Base-by-base conservation (phyloP, 331 rosid genomes). In the Spiraea crenata region DNA sequence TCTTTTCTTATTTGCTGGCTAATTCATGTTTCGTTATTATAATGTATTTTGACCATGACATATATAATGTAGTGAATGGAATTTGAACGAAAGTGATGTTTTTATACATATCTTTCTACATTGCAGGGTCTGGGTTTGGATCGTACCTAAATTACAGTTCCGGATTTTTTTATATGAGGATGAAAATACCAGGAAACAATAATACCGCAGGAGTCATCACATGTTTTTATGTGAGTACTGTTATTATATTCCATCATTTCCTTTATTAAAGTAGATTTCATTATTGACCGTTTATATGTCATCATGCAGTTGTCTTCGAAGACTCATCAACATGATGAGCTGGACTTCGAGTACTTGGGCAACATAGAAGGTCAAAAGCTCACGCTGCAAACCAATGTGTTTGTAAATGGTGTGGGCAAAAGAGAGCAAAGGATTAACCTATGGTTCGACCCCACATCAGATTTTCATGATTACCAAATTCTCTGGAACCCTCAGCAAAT, bases 281-380 rank as follows among this genome's bases (percentile, higher is more conserved):
- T 39, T 6, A 13, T 20, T 25, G 13, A 7, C 3, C 5, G 7
- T 49, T 31, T 65, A 52, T 1, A 11, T 8, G 12, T 51, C 0
- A 0, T 20, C 4, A 31, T 57, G 63, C 75, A 86, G 90, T 44
- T 89, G 34, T 67, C 40, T 31, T 82, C 96, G n/a, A 25, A 14
- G 41, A 11, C 62, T 1, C 76, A 55, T 6, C 3, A 66, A 4
- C 90, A 72, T 16, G 92, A 87, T 35, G 92, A 87, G 79, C 38
- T 89, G 34, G 96, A 89, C 71, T 83, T 83, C 10, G 96, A 89
- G 78, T 87, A 85, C 74, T 66, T 89, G 82, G 96, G 96, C 0
- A 81, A 85, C 6, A 69, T 44, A 62, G 76, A 74, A 77, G 88
- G 87, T 48, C 63, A 74, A 42, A 84, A 87, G 42, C 45, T 63